Conservation (phyloP, 2,329 filamentous ascomycete genomes). For the Epichloe glyceriae region DNA sequence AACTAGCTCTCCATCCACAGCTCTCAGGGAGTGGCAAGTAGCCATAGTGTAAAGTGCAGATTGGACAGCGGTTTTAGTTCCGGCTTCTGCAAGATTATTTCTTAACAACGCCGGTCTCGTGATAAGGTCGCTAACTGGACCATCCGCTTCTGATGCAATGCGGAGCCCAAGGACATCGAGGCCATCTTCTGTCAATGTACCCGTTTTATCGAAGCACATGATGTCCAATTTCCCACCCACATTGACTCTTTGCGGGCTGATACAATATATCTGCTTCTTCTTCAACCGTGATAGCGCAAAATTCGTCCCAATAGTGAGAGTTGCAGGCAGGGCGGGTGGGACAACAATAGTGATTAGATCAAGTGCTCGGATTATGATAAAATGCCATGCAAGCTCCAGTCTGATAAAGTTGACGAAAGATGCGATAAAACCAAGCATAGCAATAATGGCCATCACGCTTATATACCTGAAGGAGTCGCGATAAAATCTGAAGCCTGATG, state of each 20-base stretch:
- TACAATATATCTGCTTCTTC: slow-evolving; percentile 88
- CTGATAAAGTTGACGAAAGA: slow-evolving; percentile 91
- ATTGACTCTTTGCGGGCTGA: slow-evolving; percentile 93
- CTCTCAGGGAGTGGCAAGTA: slow-evolving; percentile 83
- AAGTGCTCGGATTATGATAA: slow-evolving; percentile 82
- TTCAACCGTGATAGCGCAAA: slow-evolving; percentile 83
- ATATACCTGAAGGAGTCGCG: slow-evolving; percentile 96
- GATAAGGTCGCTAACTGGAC: slow-evolving; percentile 64
- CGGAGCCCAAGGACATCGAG: slow-evolving; percentile 84
- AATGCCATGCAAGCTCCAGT: slow-evolving; percentile 69
- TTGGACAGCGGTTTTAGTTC: slow-evolving; percentile 13
- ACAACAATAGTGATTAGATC: slow-evolving; percentile 97
- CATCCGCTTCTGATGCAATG: slow-evolving; percentile 51
- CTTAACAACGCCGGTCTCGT: slow-evolving; percentile 30
- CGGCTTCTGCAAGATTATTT: neutral
- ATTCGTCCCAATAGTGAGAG: slow-evolving; percentile 89
- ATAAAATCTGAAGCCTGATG: slow-evolving; percentile 97
- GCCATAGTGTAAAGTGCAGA: slow-evolving; percentile 89
- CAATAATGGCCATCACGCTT: slow-evolving; percentile 84
- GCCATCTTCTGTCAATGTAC: slow-evolving; percentile 94
- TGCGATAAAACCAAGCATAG: slow-evolving; percentile 72
- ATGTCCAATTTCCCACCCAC: slow-evolving; percentile 92
- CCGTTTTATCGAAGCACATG: slow-evolving; percentile 97
- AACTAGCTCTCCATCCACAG: slow-evolving; percentile 76
- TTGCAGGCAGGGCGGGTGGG: slow-evolving; percentile 85